Percentiles rank a stretch among this genome's conserved stretches.
phyloP scores from a whole-genome alignment of 768 basidiomycete species.

The Rhodotorula diobovata region DNA sequence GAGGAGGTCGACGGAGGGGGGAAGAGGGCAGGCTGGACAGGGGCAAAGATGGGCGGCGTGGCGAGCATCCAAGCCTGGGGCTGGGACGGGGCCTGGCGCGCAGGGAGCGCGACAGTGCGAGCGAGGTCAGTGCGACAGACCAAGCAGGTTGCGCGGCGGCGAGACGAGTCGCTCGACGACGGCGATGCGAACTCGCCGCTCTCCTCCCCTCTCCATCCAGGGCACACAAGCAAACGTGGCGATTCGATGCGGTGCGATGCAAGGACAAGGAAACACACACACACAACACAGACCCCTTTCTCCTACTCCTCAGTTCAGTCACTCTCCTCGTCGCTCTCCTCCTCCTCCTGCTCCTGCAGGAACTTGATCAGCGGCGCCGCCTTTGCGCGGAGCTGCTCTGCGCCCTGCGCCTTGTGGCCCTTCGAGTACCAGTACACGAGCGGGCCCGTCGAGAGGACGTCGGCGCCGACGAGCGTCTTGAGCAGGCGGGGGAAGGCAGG shows the following conservation, averaged over 20 bases:
- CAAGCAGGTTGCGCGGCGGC: too few species aligned
- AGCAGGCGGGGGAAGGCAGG: conserved; percentile 92
- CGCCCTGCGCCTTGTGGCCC: conserved; percentile 89
- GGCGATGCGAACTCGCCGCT: too few species aligned
- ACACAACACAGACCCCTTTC: background rate
- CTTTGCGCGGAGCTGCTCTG: conserved; percentile 87
- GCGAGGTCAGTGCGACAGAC: background rate
- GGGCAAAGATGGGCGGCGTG: background rate
- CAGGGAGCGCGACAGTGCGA: background rate
- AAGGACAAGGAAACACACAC: background rate
- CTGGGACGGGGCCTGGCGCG: background rate
- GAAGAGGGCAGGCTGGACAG: background rate
- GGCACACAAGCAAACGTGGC: background rate
- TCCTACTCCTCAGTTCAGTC: conserved; percentile 6
- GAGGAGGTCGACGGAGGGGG: background rate
- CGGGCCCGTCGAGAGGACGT: conserved; percentile 90
- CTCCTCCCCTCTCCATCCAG: background rate
- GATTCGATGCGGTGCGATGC: background rate
- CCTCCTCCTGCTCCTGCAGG: conserved; percentile 29
- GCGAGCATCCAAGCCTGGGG: background rate
- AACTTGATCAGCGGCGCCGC: conserved; percentile 87
- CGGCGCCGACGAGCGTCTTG: conserved; percentile 92
- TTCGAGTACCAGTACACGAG: conserved; percentile 98
- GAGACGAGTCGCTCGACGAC: too few species aligned
- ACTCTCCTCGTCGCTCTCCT: conserved; percentile 15